Conservation (phyloP, 2,329 filamentous ascomycete genomes). For the Corynespora cassiicola region DNA sequence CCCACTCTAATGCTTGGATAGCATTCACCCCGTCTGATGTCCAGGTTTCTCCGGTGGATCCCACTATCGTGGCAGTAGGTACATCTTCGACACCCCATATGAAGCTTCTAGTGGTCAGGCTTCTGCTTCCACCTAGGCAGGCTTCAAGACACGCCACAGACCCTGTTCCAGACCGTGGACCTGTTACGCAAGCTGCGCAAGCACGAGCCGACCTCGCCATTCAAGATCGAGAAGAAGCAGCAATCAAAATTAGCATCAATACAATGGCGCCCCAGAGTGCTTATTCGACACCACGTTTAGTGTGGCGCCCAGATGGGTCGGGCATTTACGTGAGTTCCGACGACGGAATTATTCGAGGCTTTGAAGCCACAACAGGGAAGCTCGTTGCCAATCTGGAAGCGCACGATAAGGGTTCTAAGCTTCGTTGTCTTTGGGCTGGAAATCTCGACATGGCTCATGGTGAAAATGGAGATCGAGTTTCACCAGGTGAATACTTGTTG, state of each 20-base stretch:
- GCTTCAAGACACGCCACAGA: conserved; percentile 8
- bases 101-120: conserved; percentile 66
- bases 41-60: conserved; percentile 61
- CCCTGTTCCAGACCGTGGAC: conserved; percentile 7
- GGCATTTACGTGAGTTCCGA: conserved; percentile 71
- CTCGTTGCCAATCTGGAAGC: conserved; percentile 58
- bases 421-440: conserved; percentile 65
- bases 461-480: conserved; percentile 13
- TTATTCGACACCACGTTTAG: conserved; percentile 67
- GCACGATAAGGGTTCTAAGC: conserved; percentile 64
- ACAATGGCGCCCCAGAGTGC: conserved; percentile 69
- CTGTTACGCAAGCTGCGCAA: conserved; percentile 58
- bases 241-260: conserved; percentile 65
- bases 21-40: conserved; percentile 67
- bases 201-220: conserved; percentile 57
- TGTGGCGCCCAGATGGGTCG: conserved; percentile 67
- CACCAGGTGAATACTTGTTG: conserved; percentile 61
- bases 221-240: conserved; percentile 64
- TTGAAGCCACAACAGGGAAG: conserved; percentile 66
- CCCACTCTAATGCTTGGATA: conserved; percentile 69
- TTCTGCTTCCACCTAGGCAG: conserved; percentile 57
- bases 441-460: conserved; percentile 40
- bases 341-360: conserved; percentile 66
- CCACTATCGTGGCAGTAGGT: conserved; percentile 63
- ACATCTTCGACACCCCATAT: conserved; percentile 67